Evolutionary conservation across 352 stramenopile species (phyloP), one percentile per base, ranked within the genome.

Genomic region (Phytopythium helicoides): DNA sequence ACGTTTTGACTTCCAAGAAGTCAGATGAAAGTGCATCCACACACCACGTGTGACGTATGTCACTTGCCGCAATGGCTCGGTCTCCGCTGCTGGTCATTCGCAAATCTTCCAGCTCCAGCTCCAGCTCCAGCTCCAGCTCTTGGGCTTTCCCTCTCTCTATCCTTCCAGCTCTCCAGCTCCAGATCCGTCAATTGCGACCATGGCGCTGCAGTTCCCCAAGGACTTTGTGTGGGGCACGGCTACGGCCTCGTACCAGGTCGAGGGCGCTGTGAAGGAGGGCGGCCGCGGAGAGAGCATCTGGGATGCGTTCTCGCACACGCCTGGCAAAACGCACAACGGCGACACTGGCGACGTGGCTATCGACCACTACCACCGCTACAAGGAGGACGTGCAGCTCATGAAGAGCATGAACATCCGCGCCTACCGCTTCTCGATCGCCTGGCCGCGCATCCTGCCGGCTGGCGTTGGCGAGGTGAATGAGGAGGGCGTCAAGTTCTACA

Each of bases 391-490:
- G 18, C 51, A 82, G 47, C 62, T 98, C 26, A 97, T 98, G 87
- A 88, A 92, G 60, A 57, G 80, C 37, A 69, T 98, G 48, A 87
- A 89, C 1, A 52, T 98, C 18, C 85, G 96, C 58, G 66, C 71
- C 18, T 98, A 97, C 67, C 78, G 94, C 15, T 92, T 98, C 55
- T 97, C 83, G 9, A 82, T 98, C 48, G 71, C 87, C 1, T 99
- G 95, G 95, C 70, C 88, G 28, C 75, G 94, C 28, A 97, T 99
- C 58, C 72, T 98, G 16, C 94, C 94, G 0, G 69, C 79, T 3
- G 94, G 94, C 39, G 68, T 71, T 15, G 63, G 77, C 31, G 54
- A 62, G 12, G 72, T 96, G 39, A 98, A 97, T 71, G 72, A 86
- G 34, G 68, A 78, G 21, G 92, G 92, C 22, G 75, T 98, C n/a